Conservation (phyloP, 2,329 filamentous ascomycete species). For the Nigrograna mackinnonii region DNA sequence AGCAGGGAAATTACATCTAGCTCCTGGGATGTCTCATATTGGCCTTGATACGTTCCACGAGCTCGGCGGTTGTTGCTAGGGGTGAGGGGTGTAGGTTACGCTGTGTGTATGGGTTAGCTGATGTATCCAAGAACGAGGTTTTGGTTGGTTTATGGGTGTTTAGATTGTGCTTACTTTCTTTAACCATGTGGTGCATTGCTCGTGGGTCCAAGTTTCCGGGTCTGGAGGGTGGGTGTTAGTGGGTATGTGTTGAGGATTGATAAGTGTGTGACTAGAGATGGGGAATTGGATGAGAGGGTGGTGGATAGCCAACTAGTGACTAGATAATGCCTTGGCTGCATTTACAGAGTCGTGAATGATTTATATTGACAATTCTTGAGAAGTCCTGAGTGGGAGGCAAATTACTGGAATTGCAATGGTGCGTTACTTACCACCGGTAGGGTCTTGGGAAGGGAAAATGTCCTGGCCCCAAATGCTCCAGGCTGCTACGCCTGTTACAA, state of each 20-base stretch:
- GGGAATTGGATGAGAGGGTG: too few species aligned
- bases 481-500: slow-evolving; percentile 78
- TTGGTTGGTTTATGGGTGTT: neutral
- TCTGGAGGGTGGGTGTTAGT: too few species aligned
- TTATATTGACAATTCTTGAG: too few species aligned
- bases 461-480: slow-evolving; percentile 87
- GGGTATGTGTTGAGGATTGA: too few species aligned
- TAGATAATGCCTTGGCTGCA: too few species aligned
- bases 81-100: slow-evolving; percentile 65
- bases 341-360: too few species aligned
- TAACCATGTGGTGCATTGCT: slow-evolving; percentile 82
- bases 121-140: neutral
- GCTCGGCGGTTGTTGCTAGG: slow-evolving; percentile 63
- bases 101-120: slow-evolving; percentile 42
- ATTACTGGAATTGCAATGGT: too few species aligned
- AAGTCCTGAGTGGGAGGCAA: too few species aligned
- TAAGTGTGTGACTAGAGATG: too few species aligned
- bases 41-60: slow-evolving; percentile 70
- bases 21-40: slow-evolving; percentile 58
- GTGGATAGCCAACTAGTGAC: too few species aligned
- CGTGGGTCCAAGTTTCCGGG: slow-evolving; percentile 73
- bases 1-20: too few species aligned
- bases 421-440: slow-evolving; percentile 74
- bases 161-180: slow-evolving; percentile 64
- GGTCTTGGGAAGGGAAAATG: slow-evolving; percentile 80